phyloP scores from a whole-genome alignment of 495 filamentous ascomycete genomes.

The Neurospora sp. region DNA sequence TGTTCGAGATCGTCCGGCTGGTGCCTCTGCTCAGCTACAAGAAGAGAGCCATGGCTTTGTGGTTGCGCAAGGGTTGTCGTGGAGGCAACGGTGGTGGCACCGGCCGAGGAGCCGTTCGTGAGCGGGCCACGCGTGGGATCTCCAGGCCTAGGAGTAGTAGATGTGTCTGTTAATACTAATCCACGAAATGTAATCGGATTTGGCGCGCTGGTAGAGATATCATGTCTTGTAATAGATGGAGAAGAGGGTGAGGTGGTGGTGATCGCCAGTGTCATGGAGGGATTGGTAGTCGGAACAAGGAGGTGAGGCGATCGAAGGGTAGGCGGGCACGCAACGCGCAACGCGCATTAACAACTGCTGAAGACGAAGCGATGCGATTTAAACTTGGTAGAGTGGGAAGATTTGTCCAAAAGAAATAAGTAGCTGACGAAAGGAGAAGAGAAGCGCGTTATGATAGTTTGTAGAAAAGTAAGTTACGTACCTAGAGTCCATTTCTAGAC shows the following conservation, averaged over 20 bases:
- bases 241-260: not conserved
- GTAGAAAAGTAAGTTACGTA: not conserved
- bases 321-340: not conserved
- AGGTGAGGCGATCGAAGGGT: not conserved
- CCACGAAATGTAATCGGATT: not conserved
- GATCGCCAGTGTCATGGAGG: not conserved
- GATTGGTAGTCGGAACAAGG: not conserved
- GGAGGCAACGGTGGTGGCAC: not conserved
- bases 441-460: not conserved
- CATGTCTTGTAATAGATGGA: not conserved
- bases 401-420: not conserved
- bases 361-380: not conserved
- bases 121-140: not conserved
- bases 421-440: not conserved
- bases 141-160: not conserved
- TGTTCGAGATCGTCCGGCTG: not conserved
- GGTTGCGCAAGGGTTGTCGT: not conserved
- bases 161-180: not conserved
- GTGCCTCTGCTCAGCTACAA: not conserved
- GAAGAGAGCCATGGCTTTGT: not conserved
- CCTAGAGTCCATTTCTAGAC: not conserved
- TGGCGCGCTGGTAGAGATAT: not conserved
- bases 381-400: not conserved
- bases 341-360: not conserved
- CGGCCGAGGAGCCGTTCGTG: not conserved